Conservation (phyloP, 495 filamentous ascomycete genomes). For the Cetradonia linearis region DNA sequence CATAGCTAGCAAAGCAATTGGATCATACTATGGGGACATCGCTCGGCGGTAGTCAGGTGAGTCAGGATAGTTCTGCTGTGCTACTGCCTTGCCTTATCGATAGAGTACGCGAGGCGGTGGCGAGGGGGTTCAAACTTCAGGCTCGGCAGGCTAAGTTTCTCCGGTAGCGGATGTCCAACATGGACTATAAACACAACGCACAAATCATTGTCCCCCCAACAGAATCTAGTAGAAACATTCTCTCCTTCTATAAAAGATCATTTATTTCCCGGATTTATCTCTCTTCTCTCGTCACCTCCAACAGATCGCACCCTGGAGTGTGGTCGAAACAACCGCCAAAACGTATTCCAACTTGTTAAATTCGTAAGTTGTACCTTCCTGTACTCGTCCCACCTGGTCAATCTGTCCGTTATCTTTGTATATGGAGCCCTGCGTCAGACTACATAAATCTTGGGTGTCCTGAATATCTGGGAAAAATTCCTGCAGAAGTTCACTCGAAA, state of each 20-base stretch:
- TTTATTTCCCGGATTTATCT: neutral
- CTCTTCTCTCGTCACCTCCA: neutral
- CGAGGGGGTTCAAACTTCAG: neutral
- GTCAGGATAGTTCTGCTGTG: no score
- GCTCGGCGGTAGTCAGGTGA: neutral
- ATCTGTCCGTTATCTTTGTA: neutral
- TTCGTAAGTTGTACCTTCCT: conserved; percentile 50
- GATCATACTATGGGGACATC: neutral
- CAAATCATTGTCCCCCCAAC: neutral
- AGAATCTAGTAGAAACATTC: neutral
- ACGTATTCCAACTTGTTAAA: conserved; percentile 88
- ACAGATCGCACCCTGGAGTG: conserved; percentile 30
- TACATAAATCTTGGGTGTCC: neutral
- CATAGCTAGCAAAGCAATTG: neutral
- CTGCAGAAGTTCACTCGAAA: neutral
- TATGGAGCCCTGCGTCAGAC: neutral
- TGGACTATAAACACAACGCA: neutral
- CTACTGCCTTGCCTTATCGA: conserved; percentile 4
- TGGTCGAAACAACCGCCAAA: conserved; percentile 56
- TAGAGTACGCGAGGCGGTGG: no score
- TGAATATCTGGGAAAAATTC: neutral
- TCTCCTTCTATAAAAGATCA: neutral
- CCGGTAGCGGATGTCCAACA: neutral
- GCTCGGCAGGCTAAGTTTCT: neutral
- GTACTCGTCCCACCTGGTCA: neutral